Evolutionary conservation across 768 basidiomycete species (phyloP), one percentile per base, ranked within the genome.

Genomic region (Boletus pseudo-olivaceus): DNA sequence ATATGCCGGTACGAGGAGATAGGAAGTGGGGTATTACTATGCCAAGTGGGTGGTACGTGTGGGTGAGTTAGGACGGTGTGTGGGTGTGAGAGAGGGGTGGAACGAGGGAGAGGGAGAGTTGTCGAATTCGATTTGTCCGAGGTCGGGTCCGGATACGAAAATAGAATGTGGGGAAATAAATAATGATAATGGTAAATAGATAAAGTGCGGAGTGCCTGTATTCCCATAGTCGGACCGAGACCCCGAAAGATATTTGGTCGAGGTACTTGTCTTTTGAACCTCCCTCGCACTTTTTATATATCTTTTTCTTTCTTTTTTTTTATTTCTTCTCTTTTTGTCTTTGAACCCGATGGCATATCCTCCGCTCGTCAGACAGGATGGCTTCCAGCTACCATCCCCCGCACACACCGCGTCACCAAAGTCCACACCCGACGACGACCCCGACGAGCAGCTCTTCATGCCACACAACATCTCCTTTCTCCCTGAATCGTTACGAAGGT

Each of bases 371-470:
- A 76, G 87, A 55, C 83, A 87, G 65, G 84, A 89, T 72, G 88
- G 89, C 62, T 90, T 90, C 68, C 84, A 87, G 57, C 62, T 84
- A 34, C 79, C 82, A 20, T 76, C 76, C 44, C 77, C 82, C 23
- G 67, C 75, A 6, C 65, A 65, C 35, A 69, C 67, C 1, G 54
- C 69, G 0, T 65, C 63, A 0, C 64, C 69, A 23, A 60, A 71
- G 56, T 55, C 70, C 34, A 45, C 71, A 58, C 51, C 60, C 61
- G 61, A 68, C 56, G 60, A 62, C 56, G 63, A 67, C 53, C 64
- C 54, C 63, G 56, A 65, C 61, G 62, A 62, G 27, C 57, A 56
- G 62, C 71, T 77, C 68, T 79, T 78, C 73, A 72, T 81, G 63
- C 73, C 75, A 7, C 75, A 75, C 63, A 73, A 71, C 33, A 62